Evolutionary conservation across 306 rosid species (phyloP).

Genomic region (Lithocarpus polystachyus): DNA sequence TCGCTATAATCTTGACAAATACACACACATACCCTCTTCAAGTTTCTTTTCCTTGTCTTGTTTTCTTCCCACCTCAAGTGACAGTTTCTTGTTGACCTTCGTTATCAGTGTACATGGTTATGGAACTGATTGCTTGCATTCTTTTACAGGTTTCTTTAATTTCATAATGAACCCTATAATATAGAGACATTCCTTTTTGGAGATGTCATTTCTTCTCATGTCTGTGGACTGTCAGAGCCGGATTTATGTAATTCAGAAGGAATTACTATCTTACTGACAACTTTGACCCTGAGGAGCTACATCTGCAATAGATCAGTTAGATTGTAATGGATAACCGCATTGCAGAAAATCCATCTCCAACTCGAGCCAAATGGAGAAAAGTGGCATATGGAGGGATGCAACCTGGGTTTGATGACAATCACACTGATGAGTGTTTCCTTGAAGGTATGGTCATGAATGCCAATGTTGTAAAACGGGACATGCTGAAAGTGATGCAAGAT

Average conservation of each 20-base stretch:
- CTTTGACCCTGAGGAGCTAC: not conserved
- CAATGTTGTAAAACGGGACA: constrained; percentile 71
- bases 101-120: not conserved
- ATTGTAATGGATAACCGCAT: constrained; percentile 36
- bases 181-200: not conserved
- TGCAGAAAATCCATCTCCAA: constrained; percentile 28
- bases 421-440: constrained; percentile 81
- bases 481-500: constrained; percentile 82
- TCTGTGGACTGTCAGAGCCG: constrained; percentile 2
- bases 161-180: not conserved
- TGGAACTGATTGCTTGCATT: not conserved
- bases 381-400: constrained; percentile 98
- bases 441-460: constrained; percentile 96
- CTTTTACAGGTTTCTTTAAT: not conserved
- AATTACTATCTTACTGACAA: constrained; percentile 1
- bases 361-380: constrained; percentile 69
- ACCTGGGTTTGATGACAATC: constrained; percentile 79
- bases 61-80: not conserved
- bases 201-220: not conserved
- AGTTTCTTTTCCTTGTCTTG: not conserved
- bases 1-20: not conserved
- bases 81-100: not conserved
- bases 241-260: constrained; percentile 1
- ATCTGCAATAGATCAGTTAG: constrained; percentile 12
- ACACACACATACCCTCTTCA: not conserved